These are phyloP conservation scores for Tripterygium wilfordii DNA, from an alignment of 177 flowering plant genomes.

Conservation along the genomic window DNA sequence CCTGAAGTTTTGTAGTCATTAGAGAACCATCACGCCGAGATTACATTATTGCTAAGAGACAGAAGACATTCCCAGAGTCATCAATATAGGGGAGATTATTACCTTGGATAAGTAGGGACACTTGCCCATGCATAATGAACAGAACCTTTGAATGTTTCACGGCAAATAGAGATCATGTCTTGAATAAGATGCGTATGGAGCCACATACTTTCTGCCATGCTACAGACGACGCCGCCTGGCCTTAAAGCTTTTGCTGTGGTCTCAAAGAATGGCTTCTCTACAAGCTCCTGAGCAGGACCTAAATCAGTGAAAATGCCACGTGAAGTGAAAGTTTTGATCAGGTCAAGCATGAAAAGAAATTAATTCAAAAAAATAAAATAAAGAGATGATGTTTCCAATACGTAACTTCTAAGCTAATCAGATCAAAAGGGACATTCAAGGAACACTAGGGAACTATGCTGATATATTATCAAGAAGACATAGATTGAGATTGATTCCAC, in stretches of 20 bases:
- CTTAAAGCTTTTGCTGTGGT: conserved; percentile 67
- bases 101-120: conserved; percentile 99
- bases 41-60: background rate
- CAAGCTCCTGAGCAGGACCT: conserved; percentile 99
- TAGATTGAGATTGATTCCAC: no score
- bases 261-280: conserved; percentile 90
- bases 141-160: conserved; percentile 78
- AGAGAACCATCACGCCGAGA: background rate
- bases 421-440: no score
- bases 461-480: no score
- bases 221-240: conserved; percentile 96
- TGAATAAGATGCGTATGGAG: conserved; percentile 95
- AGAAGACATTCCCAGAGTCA: background rate
- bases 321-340: background rate
- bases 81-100: background rate
- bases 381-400: no score
- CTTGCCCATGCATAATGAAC: conserved; percentile 96
- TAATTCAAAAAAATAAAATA: background rate
- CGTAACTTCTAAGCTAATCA: no score
- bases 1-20: no score
- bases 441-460: no score
- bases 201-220: conserved; percentile 99
- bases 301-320: conserved; percentile 7
- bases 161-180: conserved; percentile 76
- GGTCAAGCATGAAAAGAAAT: no score